phyloP scores from a whole-genome alignment of 2,329 filamentous ascomycete species.

The Claviceps africana region DNA sequence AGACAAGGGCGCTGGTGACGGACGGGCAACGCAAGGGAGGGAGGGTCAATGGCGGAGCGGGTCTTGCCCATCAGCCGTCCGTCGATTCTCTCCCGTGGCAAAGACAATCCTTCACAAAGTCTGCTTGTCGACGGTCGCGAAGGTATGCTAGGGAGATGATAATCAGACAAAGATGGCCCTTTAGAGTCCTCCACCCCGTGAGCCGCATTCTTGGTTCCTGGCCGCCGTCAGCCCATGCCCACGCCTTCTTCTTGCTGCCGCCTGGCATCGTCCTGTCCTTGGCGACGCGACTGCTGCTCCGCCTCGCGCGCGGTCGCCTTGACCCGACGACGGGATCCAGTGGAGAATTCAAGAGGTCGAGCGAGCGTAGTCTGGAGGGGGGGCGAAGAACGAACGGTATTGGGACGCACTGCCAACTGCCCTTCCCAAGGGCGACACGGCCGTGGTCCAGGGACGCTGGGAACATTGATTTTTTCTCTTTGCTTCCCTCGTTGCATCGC shows the following conservation, averaged over 20 bases:
- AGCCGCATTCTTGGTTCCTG: constrained; percentile 16
- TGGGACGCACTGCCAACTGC: not conserved
- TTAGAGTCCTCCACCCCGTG: constrained; percentile 12
- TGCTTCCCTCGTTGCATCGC: not conserved
- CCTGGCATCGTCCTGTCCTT: not conserved
- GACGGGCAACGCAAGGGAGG: constrained; percentile 20
- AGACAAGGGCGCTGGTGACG: constrained; percentile 17
- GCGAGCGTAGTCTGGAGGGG: not conserved
- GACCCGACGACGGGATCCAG: not conserved
- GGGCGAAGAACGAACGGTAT: not conserved
- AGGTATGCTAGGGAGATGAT: constrained; percentile 30
- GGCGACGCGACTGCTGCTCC: not conserved
- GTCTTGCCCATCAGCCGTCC: constrained; percentile 11
- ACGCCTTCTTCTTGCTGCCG: constrained; percentile 4
- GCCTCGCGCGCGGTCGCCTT: not conserved
- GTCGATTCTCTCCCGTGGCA: not conserved
- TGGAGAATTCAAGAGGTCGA: not conserved
- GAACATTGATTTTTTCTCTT: constrained; percentile 1
- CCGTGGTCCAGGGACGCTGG: constrained; percentile 5
- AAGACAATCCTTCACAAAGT: constrained; percentile 1
- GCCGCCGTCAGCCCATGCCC: constrained; percentile 8
- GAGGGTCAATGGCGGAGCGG: constrained; percentile 12
- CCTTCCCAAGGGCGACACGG: constrained; percentile 8
- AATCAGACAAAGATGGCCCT: constrained; percentile 20
- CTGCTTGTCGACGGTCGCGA: constrained; percentile 5